Evolutionary conservation across 2,329 filamentous ascomycete genomes (phyloP), one percentile per base, ranked within the genome.

Genomic region (Aspergillus brunneoviolaceus): DNA sequence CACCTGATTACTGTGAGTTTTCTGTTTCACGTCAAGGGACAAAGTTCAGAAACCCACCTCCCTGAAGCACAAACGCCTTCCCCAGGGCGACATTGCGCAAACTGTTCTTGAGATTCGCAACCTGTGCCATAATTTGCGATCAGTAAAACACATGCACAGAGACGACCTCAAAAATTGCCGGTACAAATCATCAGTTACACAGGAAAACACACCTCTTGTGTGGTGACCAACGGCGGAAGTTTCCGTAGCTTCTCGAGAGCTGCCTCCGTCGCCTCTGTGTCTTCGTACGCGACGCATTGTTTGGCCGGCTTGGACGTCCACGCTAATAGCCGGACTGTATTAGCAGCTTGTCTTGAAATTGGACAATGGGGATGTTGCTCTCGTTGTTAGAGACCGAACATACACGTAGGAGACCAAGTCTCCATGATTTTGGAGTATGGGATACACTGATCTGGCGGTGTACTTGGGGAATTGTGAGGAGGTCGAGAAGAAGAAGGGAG

Each of bases 31-130:
- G 3, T 21, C 11, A 35, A 33, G 12, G 25, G 45, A 29, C 7
- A 29, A 31, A 53, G 59, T 33, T 59, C 21, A 33, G 23, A 55
- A 19, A 66, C 69, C 53, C 67, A 78, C 94, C 95, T 61, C 95
- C 95, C 79, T 99, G 95, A 4, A 99, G 86, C 10, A 99, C 83
- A 75, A 99, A 98, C 12, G 94, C 91, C 66, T 94, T 92, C 35
- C 95, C 95, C 39, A 90, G 81, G 5, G 95, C 95, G 5, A 96
- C 95, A 79, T 96, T 91, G 60, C 87, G 86, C 23, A 99, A 84
- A 69, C 86, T 89, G 55, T 86, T 82, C 72, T 92, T 92, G 56
- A 99, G 84, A 64, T 86, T 89, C 67, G 86, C 82, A 71, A 99
- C 96, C 76, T 80, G 5, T 29, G 50, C 63, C 53, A 9, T 23